Evolutionary conservation across 495 filamentous ascomycete species (phyloP).

Genomic region (Parmelia sp.): DNA sequence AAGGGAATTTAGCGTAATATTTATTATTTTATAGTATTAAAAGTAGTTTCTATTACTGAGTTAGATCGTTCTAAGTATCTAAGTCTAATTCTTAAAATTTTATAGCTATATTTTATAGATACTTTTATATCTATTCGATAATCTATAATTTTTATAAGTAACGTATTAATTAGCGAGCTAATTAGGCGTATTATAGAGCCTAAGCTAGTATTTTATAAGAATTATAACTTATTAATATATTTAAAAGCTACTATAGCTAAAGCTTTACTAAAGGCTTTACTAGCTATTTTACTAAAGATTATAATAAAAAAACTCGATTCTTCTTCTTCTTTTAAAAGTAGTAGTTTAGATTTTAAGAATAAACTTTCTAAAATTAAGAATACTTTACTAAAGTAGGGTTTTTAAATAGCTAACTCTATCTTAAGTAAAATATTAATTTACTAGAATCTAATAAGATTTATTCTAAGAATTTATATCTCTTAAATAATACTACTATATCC

Average conservation of each 20-base stretch:
- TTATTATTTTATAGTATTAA: background rate
- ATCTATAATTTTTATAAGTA: background rate
- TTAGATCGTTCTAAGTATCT: background rate
- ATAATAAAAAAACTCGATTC: no score
- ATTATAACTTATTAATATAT: background rate
- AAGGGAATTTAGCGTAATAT: background rate
- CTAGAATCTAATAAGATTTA: no score
- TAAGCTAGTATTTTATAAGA: background rate
- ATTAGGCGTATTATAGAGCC: background rate
- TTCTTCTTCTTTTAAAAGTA: no score
- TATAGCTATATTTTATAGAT: background rate
- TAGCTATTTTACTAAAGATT: background rate
- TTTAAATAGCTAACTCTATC: no score
- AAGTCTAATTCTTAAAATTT: background rate
- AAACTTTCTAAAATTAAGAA: no score
- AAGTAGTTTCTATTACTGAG: no score
- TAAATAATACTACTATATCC: no score
- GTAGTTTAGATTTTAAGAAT: no score
- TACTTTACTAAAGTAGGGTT: no score
- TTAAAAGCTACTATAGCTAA: background rate
- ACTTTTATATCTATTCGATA: background rate
- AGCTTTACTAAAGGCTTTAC: background rate
- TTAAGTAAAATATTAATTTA: no score
- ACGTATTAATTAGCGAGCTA: background rate
- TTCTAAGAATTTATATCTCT: no score